Percentiles rank a stretch among this genome's conserved stretches.
Evolutionary conservation across 2,329 filamentous ascomycete species (phyloP).

Genomic region (Aspergillus candidus): DNA sequence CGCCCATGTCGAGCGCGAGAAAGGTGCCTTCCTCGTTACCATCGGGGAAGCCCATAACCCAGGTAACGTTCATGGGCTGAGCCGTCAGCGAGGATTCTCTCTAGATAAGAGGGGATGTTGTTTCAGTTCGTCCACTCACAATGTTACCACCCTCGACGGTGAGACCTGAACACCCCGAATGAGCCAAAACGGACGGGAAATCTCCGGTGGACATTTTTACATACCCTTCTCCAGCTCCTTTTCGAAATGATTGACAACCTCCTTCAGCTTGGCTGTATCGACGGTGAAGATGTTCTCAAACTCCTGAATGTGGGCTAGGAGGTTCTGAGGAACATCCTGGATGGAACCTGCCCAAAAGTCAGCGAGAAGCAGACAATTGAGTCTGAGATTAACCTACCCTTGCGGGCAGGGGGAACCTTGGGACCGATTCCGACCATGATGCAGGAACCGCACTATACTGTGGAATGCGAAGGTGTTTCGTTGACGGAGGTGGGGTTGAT

Average conservation of each 20-base stretch:
- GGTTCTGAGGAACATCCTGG: slow-evolving; percentile 81
- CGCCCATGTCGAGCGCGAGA: slow-evolving; percentile 89
- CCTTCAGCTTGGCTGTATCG: slow-evolving; percentile 71
- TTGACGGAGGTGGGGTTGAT: not conserved
- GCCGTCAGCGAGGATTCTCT: not conserved
- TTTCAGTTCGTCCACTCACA: slow-evolving; percentile 51
- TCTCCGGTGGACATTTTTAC: slow-evolving; percentile 11
- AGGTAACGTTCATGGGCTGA: slow-evolving; percentile 95
- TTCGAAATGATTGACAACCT: slow-evolving; percentile 84
- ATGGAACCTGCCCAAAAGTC: slow-evolving; percentile 62
- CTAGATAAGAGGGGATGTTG: not conserved
- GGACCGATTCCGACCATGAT: slow-evolving; percentile 61
- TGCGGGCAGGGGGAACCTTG: slow-evolving; percentile 61
- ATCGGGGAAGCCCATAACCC: slow-evolving; percentile 85
- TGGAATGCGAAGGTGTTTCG: slow-evolving; percentile 9
- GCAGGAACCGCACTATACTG: too few species aligned
- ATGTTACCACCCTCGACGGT: slow-evolving; percentile 86
- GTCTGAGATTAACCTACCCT: slow-evolving; percentile 56
- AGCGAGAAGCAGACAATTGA: not conserved
- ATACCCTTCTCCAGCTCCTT: slow-evolving; percentile 78
- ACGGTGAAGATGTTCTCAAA: slow-evolving; percentile 83
- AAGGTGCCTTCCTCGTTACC: slow-evolving; percentile 83
- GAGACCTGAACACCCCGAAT: slow-evolving; percentile 53
- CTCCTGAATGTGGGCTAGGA: slow-evolving; percentile 71
- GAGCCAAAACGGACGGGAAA: not conserved